A percentile compares a stretch with the other conserved stretches of the same genome.
phyloP scores from a whole-genome alignment of 176 grass and related monocot genomes.

The Saccharum spontaneum region DNA sequence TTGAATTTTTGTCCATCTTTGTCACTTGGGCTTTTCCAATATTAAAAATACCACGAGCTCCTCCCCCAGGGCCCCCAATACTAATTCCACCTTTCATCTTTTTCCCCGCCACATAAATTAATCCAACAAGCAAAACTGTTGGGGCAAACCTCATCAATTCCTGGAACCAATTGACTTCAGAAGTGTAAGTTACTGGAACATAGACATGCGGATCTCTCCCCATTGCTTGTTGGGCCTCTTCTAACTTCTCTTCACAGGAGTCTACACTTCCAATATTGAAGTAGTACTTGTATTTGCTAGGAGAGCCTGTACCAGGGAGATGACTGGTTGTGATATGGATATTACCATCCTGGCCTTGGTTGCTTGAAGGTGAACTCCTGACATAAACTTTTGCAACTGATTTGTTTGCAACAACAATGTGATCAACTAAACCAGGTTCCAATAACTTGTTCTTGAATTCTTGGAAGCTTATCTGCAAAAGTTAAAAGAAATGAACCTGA shows the following conservation, averaged over 20 bases:
- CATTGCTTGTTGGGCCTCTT: conserved; percentile 73
- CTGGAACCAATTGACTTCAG: conserved; percentile 67
- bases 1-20: conserved; percentile 94
- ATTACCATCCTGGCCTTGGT: conserved; percentile 45
- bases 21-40: conserved; percentile 87
- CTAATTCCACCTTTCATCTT: conserved; percentile 60
- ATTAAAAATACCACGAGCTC: conserved; percentile 65
- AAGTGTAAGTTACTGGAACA: conserved; percentile 73
- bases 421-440: conserved; percentile 84
- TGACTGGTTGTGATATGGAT: conserved; percentile 45
- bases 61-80: conserved; percentile 57
- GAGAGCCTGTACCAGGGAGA: conserved; percentile 39
- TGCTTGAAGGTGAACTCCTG: conserved; percentile 47
- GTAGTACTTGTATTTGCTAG: conserved; percentile 73
- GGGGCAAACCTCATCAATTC: conserved; percentile 68
- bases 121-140: conserved; percentile 57
- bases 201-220: conserved; percentile 78
- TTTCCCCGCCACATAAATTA: conserved; percentile 59
- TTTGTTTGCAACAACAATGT: conserved; percentile 90
- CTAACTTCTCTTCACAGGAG: conserved; percentile 90
- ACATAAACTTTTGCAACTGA: conserved; percentile 88
- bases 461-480: conserved; percentile 92
- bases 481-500: conserved; percentile 12
- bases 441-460: conserved; percentile 94
- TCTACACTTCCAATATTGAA: conserved; percentile 98